Base-by-base conservation (phyloP, 163 green algal species). In the Chlamydomonas reinhardtii region DNA sequence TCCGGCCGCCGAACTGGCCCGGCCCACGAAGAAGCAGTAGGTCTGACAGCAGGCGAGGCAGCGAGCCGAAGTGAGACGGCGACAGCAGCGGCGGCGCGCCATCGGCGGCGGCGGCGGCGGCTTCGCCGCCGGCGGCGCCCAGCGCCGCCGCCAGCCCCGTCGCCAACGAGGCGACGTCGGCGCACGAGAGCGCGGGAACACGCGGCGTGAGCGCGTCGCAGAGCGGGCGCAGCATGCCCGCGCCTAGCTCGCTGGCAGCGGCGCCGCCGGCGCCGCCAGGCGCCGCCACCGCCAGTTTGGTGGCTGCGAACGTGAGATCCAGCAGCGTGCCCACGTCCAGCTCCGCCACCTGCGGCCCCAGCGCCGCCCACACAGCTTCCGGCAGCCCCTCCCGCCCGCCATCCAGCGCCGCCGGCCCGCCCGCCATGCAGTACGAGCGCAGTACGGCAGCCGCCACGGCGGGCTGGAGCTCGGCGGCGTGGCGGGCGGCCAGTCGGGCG, bases 401-500 rank as follows among this genome's bases (percentile, higher is more conserved):
- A 69, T 85, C 79, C 11, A 85, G 68, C 8, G 32, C 32, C 4
- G 69, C 22, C 48, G 48, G 48, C 12, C 68, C 79, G 52, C 79
- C 79, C 0, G 68, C 79, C 1, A 64, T 2, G 25, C 68, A 70
- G 34, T 85, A 85, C 24, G 68, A 78, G 8, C 79, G 79, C 52
- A 76, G 66, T 4, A 85, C 68, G 34, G n/a, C 24, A 1, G 79
- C 68, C 31, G 79, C 79, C 32, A 77, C 34, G 22, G 24, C 54
- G 79, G 79, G 79, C 79, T 85, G 79, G 52, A 85, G 79, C 48
- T 85, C 79, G 9, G 22, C 79, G 12, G 79, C 79, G 70, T 85
- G 79, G 79, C 79, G 79, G 27, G 79, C 79, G 2, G 79, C 48
- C 22, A 85, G 68, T 22, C 79, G 79, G 0, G 32, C 68, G 24